Evolutionary conservation across 2,329 filamentous ascomycete species (phyloP), one percentile per base, ranked within the genome.

Genomic region (Pseudocercospora ulei): DNA sequence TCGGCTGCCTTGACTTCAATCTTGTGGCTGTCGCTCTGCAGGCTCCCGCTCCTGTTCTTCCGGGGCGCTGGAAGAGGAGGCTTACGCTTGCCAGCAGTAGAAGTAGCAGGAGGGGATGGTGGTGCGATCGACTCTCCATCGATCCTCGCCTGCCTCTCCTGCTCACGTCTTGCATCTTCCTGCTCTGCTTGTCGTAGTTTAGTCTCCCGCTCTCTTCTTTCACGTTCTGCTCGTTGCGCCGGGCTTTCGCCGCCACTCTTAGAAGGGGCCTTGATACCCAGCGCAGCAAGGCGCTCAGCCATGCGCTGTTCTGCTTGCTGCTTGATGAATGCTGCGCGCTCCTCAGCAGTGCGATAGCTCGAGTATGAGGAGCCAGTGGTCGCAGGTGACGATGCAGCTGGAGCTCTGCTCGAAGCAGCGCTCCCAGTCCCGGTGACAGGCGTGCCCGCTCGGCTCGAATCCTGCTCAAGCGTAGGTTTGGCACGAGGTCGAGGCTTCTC

Each of bases 281-380:
- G 74, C 30, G 88, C 88, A 44, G 90, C 90, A 55, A 98, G 75
- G 44, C 90, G 80, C 62, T 96, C 90, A 22, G 90, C 88, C 81
- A 98, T 96, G 43, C 88, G 83, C 58, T 88, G 84, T 61, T 96
- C 87, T 5, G 90, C 92, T 60, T 95, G 88, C 61, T 95, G 87
- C 60, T 92, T 93, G 57, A 96, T 95, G 56, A 92, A 94, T 3
- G 88, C 86, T 22, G 92, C 86, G 39, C 90, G 77, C 56, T 98
- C 88, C 62, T 96, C 87, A 0, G 87, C 81, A 0, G 87, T 94
- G 63, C 82, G 84, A 60, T 90, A 92, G 3, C 84, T 75, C 2
- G 83, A 73, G 57, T 93, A 92, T 1, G 81, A 80, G 2, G 77
- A 75, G 18, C 75, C 67, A 5, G 62, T 58, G 7, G 69, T 62